These are phyloP conservation scores for Pisolithus sp. DNA, from an alignment of 768 basidiomycete genomes.

Conservation along the genomic window DNA sequence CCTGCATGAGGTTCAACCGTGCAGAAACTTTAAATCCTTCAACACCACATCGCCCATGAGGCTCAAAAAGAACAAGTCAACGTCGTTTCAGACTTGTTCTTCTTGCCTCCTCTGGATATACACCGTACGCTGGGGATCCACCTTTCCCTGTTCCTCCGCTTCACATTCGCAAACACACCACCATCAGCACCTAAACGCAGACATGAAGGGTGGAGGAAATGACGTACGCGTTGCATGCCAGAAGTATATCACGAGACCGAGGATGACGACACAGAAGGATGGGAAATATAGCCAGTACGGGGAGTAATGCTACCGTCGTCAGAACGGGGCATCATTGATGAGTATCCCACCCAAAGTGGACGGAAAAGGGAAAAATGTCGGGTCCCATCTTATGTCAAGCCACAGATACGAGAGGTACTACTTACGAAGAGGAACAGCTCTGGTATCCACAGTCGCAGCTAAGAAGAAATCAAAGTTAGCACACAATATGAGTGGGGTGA, in stretches of 20 bases:
- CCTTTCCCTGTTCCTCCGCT: constrained; percentile 72
- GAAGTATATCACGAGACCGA: constrained; percentile 78
- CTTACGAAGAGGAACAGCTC: constrained; percentile 51
- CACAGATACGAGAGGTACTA: constrained; percentile 1
- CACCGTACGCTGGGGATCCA: constrained; percentile 51
- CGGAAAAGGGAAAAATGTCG: neutral
- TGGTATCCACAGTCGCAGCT: constrained; percentile 1
- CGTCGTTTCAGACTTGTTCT: constrained; percentile 1
- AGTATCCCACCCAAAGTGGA: neutral
- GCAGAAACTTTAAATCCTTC: neutral
- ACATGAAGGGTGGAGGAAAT: neutral
- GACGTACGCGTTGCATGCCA: constrained; percentile 77
- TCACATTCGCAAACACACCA: constrained; percentile 1
- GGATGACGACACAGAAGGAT: constrained; percentile 63
- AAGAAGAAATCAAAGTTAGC: neutral
- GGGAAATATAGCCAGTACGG: constrained; percentile 90
- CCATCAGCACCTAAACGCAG: constrained; percentile 3
- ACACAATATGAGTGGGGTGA: neutral
- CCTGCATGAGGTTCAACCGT: too few species aligned
- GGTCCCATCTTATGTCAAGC: neutral
- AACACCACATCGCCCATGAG: too few species aligned
- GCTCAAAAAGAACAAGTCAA: too few species aligned
- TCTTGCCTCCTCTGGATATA: constrained; percentile 38
- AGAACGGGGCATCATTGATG: neutral
- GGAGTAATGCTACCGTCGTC: constrained; percentile 51